Evolutionary conservation across 345 rosid species (phyloP), one percentile per base, ranked within the genome.

Genomic region (Citrus maxima): DNA sequence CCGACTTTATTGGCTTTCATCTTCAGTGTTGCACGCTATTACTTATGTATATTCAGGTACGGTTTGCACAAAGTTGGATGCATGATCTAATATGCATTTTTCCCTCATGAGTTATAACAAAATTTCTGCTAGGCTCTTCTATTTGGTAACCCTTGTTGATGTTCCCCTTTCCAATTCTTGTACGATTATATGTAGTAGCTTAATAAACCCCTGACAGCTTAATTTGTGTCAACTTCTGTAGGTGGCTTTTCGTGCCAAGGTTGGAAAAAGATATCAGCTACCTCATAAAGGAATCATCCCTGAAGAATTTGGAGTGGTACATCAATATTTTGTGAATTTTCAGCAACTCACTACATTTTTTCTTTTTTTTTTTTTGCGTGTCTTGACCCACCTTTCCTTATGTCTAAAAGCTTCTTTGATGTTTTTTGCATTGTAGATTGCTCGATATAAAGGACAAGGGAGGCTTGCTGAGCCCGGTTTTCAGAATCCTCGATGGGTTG

Each of bases 281-380:
- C 98, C 98, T 30, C 96, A 93, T 83, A 93, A 87, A 82, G 99
- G 98, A 77, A 87, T 95, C 76, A 93, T 95, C 84, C 98, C 98
- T 49, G 98, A 95, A 79, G 99, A 95, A 84, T 92, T 95, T 83
- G 98, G 99, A 85, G 98, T 93, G 97, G 98, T 95, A 83, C 77
- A 61, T 56, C 63, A 28, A 21, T 65, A 34, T 30, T 67, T 28
- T 76, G 58, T 79, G 71, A 49, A 78, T 72, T 42, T 51, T 21
- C 18, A 25, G 42, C 13, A 24, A 64, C 24, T 59, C 18, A 2
- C 25, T 51, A 42, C 13, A 35, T 34, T 60, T 18, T 14, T 74
- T 34, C 37, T 35, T 5, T 34, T 34, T 0, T 32, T 67, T 81
- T 70, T n/a, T 61, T 12, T 12, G 49, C 0, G 3, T 54, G 14